Evolutionary conservation across 768 basidiomycete species (phyloP).

Genomic region (Dacryopinax primogenitus): DNA sequence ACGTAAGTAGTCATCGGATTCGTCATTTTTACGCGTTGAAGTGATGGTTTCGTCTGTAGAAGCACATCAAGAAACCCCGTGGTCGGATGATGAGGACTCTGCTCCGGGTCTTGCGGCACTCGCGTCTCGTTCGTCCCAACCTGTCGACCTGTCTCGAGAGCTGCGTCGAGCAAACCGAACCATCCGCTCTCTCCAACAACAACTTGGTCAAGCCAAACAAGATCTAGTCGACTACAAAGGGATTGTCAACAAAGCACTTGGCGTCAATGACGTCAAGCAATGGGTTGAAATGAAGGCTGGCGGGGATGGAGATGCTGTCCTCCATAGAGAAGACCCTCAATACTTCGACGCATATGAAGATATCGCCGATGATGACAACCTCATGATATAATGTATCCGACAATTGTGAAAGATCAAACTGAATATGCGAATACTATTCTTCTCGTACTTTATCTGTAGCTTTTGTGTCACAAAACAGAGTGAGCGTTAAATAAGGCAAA

Average conservation of each 20-base stretch:
- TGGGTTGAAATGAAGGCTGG: conserved; percentile 1
- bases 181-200: conserved; percentile 47
- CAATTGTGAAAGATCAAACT: too few relatives aligned
- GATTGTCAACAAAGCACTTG: conserved; percentile 32
- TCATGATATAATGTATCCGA: background rate
- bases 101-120: conserved; percentile 14
- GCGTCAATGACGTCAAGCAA: background rate
- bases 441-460: too few relatives aligned
- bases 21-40: background rate
- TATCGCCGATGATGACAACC: background rate
- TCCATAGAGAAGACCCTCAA: background rate
- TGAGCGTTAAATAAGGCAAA: too few relatives aligned
- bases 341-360: conserved; percentile 5
- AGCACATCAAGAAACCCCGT: conserved; percentile 45
- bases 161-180: conserved; percentile 31
- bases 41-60: conserved; percentile 33
- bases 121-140: conserved; percentile 9
- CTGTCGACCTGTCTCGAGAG: conserved; percentile 19
- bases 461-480: too few relatives aligned
- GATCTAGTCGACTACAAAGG: conserved; percentile 51
- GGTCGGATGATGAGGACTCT: conserved; percentile 55
- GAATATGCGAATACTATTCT: too few relatives aligned
- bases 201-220: conserved; percentile 44
- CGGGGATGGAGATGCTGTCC: background rate
- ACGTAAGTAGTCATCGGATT: conserved; percentile 45